Base-by-base conservation (phyloP, 2,329 filamentous ascomycete genomes). In the Colletotrichum sp. region DNA sequence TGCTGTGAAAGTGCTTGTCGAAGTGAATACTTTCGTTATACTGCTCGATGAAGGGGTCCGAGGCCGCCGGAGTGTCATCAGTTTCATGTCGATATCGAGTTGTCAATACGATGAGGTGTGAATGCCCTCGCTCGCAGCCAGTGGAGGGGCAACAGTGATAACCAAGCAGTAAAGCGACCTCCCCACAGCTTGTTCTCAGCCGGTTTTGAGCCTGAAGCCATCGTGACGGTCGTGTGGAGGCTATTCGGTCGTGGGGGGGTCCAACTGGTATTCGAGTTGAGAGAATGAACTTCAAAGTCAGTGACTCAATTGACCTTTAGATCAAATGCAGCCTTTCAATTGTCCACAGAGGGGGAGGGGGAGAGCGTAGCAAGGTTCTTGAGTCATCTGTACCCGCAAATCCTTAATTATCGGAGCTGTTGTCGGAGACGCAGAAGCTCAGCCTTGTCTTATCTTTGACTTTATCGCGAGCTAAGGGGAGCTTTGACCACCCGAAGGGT, bases 21-120 rank as follows among this genome's bases (percentile, higher is more conserved):
- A 94, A 96, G 82, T 91, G 92, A 79, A 98, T 93, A 70, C 91
- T 94, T 80, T 93, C 93, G 84, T 98, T 98, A 88, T 96, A 98
- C 79, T 94, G 89, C 77, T 93, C 90, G 95, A 98, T 98, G 68
- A 98, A 90, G 70, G 95, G 94, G 85, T 98, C 95, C 95, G 79
- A 96, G 92, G 80, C 91, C 94, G 87, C 95, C 94, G 94, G 80
- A 73, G 63, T 18, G 57, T 24, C 77, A 78, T 83, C 68, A 85
- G 82, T 61, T 16, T 34, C 58, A 21, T 63, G 16, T 55, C 12
- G 9, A 10, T 16, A n/a, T 13, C 30, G 8, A 5, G 24, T 30
- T n/a, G 26, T 8, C 63, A 28, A 48, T 21, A 12, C 63, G 12
- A 52, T 9, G 24, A 48, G 24, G 10, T 18, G n/a, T n/a, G 15